These are phyloP conservation scores for Nakazawaea pomicola DNA, from an alignment of 805 yeast species.

Conservation along the genomic window DNA sequence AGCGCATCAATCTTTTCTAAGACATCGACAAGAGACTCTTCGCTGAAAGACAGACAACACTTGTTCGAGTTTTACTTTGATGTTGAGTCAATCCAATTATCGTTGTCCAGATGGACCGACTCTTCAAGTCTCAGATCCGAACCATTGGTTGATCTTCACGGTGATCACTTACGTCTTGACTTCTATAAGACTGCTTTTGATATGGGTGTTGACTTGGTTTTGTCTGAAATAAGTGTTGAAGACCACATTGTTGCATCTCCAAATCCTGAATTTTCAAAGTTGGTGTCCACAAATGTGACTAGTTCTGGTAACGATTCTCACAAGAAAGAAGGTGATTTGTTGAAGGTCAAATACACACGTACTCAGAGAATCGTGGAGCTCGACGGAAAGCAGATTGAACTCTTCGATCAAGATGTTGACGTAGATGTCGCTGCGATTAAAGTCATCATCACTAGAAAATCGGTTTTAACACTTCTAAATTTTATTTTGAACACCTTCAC, in stretches of 20 bases:
- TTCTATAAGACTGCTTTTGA: conserved; percentile 55
- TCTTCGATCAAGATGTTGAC: conserved; percentile 71
- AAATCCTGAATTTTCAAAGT: conserved; percentile 56
- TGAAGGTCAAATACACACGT: conserved; percentile 55
- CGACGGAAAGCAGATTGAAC: conserved; percentile 51
- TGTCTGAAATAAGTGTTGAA: conserved; percentile 63
- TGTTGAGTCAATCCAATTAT: conserved; percentile 57
- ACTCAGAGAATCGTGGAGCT: conserved; percentile 54
- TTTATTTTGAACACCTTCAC: conserved; percentile 85
- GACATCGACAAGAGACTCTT: conserved; percentile 8
- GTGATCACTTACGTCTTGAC: conserved; percentile 58
- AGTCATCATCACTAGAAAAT: conserved; percentile 70
- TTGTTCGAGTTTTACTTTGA: conserved; percentile 67
- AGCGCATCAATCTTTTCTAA: conserved; percentile 19
- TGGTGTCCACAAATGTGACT: conserved; percentile 53
- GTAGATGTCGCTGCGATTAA: conserved; percentile 75
- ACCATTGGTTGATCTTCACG: conserved; percentile 65
- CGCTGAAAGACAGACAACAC: conserved; percentile 40
- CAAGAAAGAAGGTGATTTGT: conserved; percentile 40
- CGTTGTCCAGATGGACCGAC: conserved; percentile 65
- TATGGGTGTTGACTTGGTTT: conserved; percentile 59
- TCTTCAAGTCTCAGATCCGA: conserved; percentile 56
- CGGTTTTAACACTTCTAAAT: conserved; percentile 72
- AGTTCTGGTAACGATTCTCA: neutral
- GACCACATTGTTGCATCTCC: conserved; percentile 69